Evolutionary conservation across 495 filamentous ascomycete genomes (phyloP).

Genomic region (Penicillium subrubescens): DNA sequence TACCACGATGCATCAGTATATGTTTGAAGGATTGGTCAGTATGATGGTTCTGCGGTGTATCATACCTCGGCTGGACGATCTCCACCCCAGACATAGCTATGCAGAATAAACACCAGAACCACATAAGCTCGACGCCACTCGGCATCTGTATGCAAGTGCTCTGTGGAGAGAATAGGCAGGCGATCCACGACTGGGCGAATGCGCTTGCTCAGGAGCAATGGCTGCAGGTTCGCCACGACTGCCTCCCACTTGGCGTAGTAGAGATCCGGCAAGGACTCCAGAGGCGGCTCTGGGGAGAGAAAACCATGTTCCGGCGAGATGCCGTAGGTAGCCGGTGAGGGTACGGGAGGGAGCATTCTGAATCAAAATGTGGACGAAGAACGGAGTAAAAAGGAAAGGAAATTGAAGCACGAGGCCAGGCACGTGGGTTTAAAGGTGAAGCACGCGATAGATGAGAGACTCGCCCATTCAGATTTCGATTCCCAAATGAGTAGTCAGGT

Average conservation of each 20-base stretch:
- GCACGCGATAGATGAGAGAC: not conserved
- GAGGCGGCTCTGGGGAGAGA: conserved; percentile 78
- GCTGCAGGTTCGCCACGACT: conserved; percentile 80
- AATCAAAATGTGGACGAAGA: conserved; percentile 17
- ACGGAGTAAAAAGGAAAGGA: no score
- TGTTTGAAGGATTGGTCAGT: not conserved
- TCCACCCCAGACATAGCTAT: conserved; percentile 95
- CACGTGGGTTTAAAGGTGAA: conserved; percentile 1
- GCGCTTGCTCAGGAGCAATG: conserved; percentile 78
- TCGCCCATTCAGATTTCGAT: conserved; percentile 8
- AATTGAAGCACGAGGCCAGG: not conserved
- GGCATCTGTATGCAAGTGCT: conserved; percentile 72
- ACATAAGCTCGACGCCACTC: conserved; percentile 94
- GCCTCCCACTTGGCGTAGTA: conserved; percentile 96
- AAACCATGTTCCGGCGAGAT: conserved; percentile 87
- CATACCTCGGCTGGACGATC: conserved; percentile 74
- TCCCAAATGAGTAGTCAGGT: not conserved
- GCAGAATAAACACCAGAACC: conserved; percentile 82
- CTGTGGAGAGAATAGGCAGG: conserved; percentile 80
- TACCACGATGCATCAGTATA: conserved; percentile 14
- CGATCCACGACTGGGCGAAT: conserved; percentile 73
- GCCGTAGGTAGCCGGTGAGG: conserved; percentile 77
- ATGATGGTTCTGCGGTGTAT: not conserved
- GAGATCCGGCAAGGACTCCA: conserved; percentile 75
- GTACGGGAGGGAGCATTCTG: conserved; percentile 81